Conservation (phyloP, 208 protist genomes). For the Wallacemonas collosoma region DNA sequence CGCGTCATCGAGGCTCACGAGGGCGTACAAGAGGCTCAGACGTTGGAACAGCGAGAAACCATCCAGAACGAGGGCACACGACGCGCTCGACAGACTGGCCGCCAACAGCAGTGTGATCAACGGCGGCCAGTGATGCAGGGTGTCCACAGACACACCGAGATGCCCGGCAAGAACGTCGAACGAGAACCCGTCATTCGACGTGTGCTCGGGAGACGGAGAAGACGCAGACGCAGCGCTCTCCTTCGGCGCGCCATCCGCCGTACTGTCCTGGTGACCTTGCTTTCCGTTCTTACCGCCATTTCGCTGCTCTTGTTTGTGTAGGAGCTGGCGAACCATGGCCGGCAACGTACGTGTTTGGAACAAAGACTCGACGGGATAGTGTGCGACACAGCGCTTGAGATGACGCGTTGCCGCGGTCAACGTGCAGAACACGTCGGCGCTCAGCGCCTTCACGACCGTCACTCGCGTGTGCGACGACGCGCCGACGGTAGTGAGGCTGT, state of each 20-base stretch:
- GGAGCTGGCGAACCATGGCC: slow-evolving; percentile 44
- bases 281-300: neutral
- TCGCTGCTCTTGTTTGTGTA: slow-evolving; percentile 48
- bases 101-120: neutral
- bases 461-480: neutral
- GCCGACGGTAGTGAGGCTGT: neutral
- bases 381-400: slow-evolving; percentile 41
- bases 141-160: neutral
- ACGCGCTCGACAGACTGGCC: neutral
- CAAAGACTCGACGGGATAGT: slow-evolving; percentile 21
- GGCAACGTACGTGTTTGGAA: slow-evolving; percentile 50
- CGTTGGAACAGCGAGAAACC: slow-evolving; percentile 61
- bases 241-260: too few species aligned
- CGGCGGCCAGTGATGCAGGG: slow-evolving; percentile 1
- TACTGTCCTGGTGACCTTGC: neutral
- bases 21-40: slow-evolving; percentile 59
- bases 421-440: neutral
- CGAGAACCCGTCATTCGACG: neutral
- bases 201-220: too few species aligned
- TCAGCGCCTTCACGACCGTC: neutral
- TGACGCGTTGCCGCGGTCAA: slow-evolving; percentile 33
- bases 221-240: too few species aligned
- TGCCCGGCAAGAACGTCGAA: neutral
- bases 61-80: slow-evolving; percentile 4
- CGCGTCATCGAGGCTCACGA: slow-evolving; percentile 18